Evolutionary conservation across 2,329 filamentous ascomycete genomes (phyloP).

Genomic region (Calonectria ilicicola): DNA sequence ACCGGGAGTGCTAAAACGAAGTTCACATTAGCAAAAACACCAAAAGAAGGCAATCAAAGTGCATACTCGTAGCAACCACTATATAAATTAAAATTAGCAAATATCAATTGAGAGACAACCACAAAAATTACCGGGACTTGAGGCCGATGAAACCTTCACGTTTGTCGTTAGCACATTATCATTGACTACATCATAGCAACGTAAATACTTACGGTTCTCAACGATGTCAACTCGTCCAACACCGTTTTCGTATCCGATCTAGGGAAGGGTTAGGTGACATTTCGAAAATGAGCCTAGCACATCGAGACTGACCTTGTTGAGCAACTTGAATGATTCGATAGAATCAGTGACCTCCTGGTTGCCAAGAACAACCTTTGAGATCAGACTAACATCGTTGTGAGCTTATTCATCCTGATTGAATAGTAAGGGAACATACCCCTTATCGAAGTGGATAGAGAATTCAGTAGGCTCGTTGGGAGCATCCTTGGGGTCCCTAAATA

Average conservation of each 20-base stretch:
- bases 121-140: slow-evolving; percentile 64
- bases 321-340: slow-evolving; percentile 73
- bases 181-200: no score
- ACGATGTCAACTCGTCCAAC: slow-evolving; percentile 72
- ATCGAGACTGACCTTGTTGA: slow-evolving; percentile 58
- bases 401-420: not conserved
- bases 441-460: slow-evolving; percentile 74
- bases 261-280: not conserved
- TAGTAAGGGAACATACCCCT: slow-evolving; percentile 55
- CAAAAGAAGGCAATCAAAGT: no score
- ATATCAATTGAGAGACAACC: not conserved
- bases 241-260: slow-evolving; percentile 72
- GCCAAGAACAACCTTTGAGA: slow-evolving; percentile 68
- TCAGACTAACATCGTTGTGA: slow-evolving; percentile 25
- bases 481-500: slow-evolving; percentile 63
- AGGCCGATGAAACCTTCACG: slow-evolving; percentile 49
- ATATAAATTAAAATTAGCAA: not conserved
- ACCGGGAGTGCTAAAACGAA: not conserved
- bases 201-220: no score
- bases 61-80: slow-evolving; percentile 51
- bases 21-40: not conserved
- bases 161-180: no score
- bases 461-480: slow-evolving; percentile 74
- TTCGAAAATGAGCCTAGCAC: not conserved
- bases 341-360: slow-evolving; percentile 71